Evolutionary conservation across 2,329 filamentous ascomycete species (phyloP).

Genomic region (Curvularia sp.): DNA sequence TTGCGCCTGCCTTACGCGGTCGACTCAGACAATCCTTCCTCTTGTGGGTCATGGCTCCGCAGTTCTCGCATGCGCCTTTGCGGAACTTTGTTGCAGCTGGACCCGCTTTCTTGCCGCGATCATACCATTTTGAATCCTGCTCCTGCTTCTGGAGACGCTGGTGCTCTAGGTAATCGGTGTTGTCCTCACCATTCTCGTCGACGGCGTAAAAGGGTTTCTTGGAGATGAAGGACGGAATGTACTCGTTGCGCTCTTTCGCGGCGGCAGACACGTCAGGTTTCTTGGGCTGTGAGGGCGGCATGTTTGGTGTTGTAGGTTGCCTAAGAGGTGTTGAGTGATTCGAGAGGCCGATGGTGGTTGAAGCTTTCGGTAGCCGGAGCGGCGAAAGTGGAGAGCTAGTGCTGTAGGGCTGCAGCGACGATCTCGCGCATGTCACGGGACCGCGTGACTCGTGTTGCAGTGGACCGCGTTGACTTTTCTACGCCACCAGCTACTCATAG

Average conservation of each 20-base stretch:
- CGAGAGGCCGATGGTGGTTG: slow-evolving; percentile 8
- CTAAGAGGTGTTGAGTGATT: slow-evolving; percentile 5
- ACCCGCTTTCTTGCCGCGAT: slow-evolving; percentile 81
- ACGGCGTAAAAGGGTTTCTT: slow-evolving; percentile 97
- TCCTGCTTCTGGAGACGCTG: slow-evolving; percentile 80
- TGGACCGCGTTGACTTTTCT: slow-evolving; percentile 18
- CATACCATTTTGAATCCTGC: slow-evolving; percentile 85
- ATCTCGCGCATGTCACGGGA: slow-evolving; percentile 28
- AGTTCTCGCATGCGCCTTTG: slow-evolving; percentile 98
- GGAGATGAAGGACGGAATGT: slow-evolving; percentile 97
- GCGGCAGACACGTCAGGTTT: slow-evolving; percentile 62
- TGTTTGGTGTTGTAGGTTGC: slow-evolving; percentile 28
- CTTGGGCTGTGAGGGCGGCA: slow-evolving; percentile 56
- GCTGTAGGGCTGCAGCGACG: slow-evolving; percentile 40
- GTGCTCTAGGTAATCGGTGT: slow-evolving; percentile 91
- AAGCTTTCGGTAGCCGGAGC: slow-evolving; percentile 20
- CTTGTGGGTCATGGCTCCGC: slow-evolving; percentile 95
- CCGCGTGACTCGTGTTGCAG: slow-evolving; percentile 26
- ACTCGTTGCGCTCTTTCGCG: slow-evolving; percentile 91
- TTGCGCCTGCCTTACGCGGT: slow-evolving; percentile 86
- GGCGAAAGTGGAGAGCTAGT: slow-evolving; percentile 33
- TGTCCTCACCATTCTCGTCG: slow-evolving; percentile 70
- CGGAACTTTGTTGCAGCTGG: slow-evolving; percentile 95
- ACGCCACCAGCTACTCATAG: not conserved
- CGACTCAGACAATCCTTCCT: slow-evolving; percentile 90